Conservation (phyloP, 2,329 filamentous ascomycete species). For the Diaporthe longicolla region DNA sequence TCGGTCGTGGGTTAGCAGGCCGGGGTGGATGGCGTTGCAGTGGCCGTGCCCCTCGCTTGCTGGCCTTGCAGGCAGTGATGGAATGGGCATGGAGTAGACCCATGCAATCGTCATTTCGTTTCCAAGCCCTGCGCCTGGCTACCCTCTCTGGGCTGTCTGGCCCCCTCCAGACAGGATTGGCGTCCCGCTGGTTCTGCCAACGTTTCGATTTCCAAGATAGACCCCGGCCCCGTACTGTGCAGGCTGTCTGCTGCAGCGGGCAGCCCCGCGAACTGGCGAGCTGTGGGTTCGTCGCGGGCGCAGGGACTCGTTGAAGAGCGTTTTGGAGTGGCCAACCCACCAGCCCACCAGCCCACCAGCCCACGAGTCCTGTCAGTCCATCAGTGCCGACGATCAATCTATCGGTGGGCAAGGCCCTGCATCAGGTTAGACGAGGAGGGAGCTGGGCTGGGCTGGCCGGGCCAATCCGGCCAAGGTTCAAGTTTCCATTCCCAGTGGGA, state of each 20-base stretch:
- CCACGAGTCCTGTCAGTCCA: conserved; percentile 20
- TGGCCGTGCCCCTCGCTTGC: conserved; percentile 30
- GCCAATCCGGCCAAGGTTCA: conserved; percentile 22
- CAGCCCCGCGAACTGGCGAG: conserved; percentile 15
- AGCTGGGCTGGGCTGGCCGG: background rate
- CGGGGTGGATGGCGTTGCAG: background rate
- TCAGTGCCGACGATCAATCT: conserved; percentile 6
- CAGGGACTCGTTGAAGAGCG: background rate
- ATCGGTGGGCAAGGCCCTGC: conserved; percentile 28
- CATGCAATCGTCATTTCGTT: conserved; percentile 35
- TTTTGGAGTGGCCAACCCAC: background rate
- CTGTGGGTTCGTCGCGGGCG: conserved; percentile 1
- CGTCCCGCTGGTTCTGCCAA: conserved; percentile 31
- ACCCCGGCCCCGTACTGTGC: conserved; percentile 20
- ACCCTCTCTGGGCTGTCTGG: background rate
- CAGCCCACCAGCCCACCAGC: too few species aligned
- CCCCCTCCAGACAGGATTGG: conserved; percentile 22
- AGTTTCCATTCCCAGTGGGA: background rate
- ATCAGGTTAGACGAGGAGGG: conserved; percentile 12
- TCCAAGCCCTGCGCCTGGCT: conserved; percentile 34
- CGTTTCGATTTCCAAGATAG: conserved; percentile 15
- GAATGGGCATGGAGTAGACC: conserved; percentile 32
- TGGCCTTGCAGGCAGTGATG: conserved; percentile 29
- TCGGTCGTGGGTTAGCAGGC: background rate
- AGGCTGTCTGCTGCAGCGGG: background rate